Base-by-base conservation (phyloP, 2,329 filamentous ascomycete species). In the Aspergillus quadricinctus region DNA sequence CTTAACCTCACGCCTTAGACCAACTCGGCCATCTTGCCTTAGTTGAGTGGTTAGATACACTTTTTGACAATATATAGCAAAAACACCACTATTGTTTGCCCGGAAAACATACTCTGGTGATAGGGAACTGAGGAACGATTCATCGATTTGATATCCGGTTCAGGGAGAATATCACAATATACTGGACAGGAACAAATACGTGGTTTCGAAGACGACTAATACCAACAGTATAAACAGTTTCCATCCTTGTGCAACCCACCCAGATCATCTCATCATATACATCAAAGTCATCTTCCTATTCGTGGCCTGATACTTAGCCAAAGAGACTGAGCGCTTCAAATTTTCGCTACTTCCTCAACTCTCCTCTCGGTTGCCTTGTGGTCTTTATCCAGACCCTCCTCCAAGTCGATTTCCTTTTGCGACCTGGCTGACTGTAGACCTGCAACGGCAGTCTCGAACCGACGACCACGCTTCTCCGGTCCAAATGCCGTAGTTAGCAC, bases 381-480 rank as follows among this genome's bases (percentile, higher is more conserved):
- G 23, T 58, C 52, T n/a, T 56, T 23, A 19, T 57, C 58, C 3
- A 53, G 17, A 10, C 59, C 65, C 7, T 56, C 52, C 41, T 69
- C 67, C 25, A 67, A 21, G 31, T 67, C 66, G 21, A 57, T 54
- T 11, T 17, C 50, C 50, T 69, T 68, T 8, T 50, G 19, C 11
- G 51, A 21, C 3, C 27, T 19, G 10, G 46, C 17, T 23, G 64
- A 54, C n/a, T 69, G 60, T 45, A 68, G 58, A 19, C 63, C 82
- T 37, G 81, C 79, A 4, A 75, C 75, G 4, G 80, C 82, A 54
- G 80, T 76, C 68, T 90, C 88, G 63, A 93, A 92, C 56, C 81
- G 78, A 19, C 87, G 79, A 1, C 89, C 89, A 48, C 86, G 81
- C 75, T 86, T 88, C 81, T 92, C 89, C 0, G 88, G 88, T 0